A percentile compares a stretch with the other conserved stretches of the same genome.
Evolutionary conservation across 371 early-diverging fungal genomes (phyloP).

Genomic region (Lichtheimia ornata): DNA sequence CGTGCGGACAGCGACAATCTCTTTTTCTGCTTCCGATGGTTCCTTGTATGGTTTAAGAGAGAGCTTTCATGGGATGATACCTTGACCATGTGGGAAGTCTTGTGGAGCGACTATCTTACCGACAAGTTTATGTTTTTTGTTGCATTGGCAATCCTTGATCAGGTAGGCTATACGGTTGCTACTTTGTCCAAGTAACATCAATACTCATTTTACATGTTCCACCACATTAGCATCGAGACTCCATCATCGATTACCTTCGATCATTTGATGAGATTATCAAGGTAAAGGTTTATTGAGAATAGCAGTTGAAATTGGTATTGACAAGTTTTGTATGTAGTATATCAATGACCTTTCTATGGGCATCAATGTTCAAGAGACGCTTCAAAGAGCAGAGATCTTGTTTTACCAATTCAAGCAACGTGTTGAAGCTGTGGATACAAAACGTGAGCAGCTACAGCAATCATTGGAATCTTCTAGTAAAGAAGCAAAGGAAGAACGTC

Average conservation of each 20-base stretch:
- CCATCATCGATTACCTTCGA: conserved; percentile 76
- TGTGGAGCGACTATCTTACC: conserved; percentile 86
- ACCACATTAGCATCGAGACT: conserved; percentile 61
- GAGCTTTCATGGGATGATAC: conserved; percentile 88
- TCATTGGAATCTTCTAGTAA: neutral
- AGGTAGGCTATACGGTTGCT: conserved; percentile 17
- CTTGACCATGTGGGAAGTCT: conserved; percentile 82
- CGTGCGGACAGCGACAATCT: conserved; percentile 81
- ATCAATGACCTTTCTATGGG: conserved; percentile 84
- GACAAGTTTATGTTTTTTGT: conserved; percentile 85
- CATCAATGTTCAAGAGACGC: conserved; percentile 74
- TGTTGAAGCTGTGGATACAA: conserved; percentile 40
- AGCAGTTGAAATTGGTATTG: neutral
- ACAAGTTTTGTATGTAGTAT: conserved; percentile 56
- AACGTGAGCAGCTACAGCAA: conserved; percentile 11
- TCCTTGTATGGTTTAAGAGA: conserved; percentile 92
- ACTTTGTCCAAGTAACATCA: neutral
- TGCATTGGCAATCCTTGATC: conserved; percentile 86
- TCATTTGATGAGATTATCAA: conserved; percentile 94
- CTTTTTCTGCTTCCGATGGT: conserved; percentile 95
- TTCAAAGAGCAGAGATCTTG: conserved; percentile 81
- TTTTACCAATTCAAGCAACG: conserved; percentile 72
- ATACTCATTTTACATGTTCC: neutral
- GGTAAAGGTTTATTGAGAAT: conserved; percentile 33
- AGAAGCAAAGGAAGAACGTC: conserved; percentile 1